Base-by-base conservation (phyloP, 2,329 filamentous ascomycete genomes). In the Neonectria neomacrospora region DNA sequence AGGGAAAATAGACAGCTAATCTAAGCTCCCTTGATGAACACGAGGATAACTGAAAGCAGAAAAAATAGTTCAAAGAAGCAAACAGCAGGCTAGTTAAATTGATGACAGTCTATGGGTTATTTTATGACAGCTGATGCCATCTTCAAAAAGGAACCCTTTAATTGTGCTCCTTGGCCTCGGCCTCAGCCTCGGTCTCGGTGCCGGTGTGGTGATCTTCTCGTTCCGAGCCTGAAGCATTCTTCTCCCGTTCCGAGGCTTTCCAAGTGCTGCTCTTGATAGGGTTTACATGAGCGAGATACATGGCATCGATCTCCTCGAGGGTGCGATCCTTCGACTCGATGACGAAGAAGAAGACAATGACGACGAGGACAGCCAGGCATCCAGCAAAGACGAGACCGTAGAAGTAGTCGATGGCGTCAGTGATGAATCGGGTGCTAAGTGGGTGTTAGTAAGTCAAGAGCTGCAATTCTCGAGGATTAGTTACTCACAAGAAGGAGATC, bases 261-360 rank as follows among this genome's bases (percentile, higher is more conserved):
- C 75, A 77, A 51, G 74, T 67, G 57, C 68, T 68, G 2, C 82
- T 84, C 55, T 77, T 80, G 71, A 83, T 82, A 22, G 85, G 83
- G 71, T 83, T 84, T 69, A 86, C 82, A 44, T 75, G 76, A 41
- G 80, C 71, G 18, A 84, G 81, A 74, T 94, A 94, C 90, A 93
- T 93, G 61, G 86, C 89, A 77, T 93, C 91, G 59, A 93, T 89
- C 77, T 93, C 90, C 79, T 93, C 91, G 18, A 94, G 83, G 1
- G 86, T 88, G 32, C 90, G 85, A 71, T 90, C 90, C 77, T 91
- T 89, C 65, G 86, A 89, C 79, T 93, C 91, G 72, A 90, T 89
- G 66, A 93, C 83, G 78, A 92, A 92, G 82, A 93, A 91, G 82
- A 89, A 93, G 62, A 93, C 90, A 53, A 92, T 83, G 18, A 86